Evolutionary conservation across 1,139 yeast species (phyloP).

Genomic region (Groenewaldozyma auringiensis): DNA sequence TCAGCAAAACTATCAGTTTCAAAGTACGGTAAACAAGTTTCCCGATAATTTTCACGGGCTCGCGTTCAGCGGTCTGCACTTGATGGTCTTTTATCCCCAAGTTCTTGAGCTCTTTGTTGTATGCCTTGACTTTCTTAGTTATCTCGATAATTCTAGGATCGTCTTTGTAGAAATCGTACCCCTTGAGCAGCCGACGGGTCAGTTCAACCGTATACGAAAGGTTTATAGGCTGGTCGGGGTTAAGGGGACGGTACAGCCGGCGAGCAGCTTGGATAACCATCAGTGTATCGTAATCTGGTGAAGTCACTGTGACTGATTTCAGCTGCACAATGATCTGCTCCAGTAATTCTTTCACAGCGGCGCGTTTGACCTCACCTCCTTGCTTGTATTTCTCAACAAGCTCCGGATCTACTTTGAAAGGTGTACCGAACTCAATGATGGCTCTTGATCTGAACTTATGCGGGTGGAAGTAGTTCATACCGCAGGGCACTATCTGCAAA

Average conservation of each 20-base stretch:
- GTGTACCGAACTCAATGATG: constrained; percentile 88
- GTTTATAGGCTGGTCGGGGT: constrained; percentile 66
- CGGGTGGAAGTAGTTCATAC: constrained; percentile 95
- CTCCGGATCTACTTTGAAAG: constrained; percentile 60
- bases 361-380: constrained; percentile 52
- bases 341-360: constrained; percentile 64
- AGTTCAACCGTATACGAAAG: constrained; percentile 63
- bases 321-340: constrained; percentile 67
- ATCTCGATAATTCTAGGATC: constrained; percentile 60
- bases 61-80: constrained; percentile 59
- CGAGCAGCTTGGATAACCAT: constrained; percentile 92
- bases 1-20: constrained; percentile 47
- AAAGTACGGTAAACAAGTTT: constrained; percentile 47
- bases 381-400: constrained; percentile 55
- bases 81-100: constrained; percentile 84
- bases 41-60: constrained; percentile 39
- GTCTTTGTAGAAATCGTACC: constrained; percentile 66
- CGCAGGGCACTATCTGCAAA: constrained; percentile 88
- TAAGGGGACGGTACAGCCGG: constrained; percentile 75
- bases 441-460: constrained; percentile 93
- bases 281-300: constrained; percentile 86
- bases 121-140: constrained; percentile 53
- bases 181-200: constrained; percentile 75
- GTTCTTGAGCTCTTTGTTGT: constrained; percentile 58
- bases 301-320: constrained; percentile 82